A percentile compares a stretch with the other conserved stretches of the same genome.
phyloP scores from a whole-genome alignment of 192 early-diverging fungal genomes.

The Mortierella alpina region DNA sequence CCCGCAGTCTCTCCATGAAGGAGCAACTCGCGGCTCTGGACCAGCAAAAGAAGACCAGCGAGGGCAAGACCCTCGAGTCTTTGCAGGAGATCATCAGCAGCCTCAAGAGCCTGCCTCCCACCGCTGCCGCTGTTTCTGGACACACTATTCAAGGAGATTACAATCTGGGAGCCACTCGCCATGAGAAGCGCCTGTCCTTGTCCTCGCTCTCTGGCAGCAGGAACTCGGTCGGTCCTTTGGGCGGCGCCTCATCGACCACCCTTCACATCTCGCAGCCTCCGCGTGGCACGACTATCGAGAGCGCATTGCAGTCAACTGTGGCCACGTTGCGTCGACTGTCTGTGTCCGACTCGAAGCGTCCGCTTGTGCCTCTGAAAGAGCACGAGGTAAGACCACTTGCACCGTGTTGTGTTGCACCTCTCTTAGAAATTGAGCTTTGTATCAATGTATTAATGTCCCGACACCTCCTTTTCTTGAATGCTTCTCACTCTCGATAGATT shows the following conservation, averaged over 20 bases:
- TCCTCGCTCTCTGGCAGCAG: constrained; percentile 20
- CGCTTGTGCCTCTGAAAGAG: constrained; percentile 36
- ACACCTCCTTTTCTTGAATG: neutral
- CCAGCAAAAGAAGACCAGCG: constrained; percentile 15
- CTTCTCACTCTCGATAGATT: neutral
- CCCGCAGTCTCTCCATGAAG: constrained; percentile 40
- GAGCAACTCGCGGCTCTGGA: constrained; percentile 28
- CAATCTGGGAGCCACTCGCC: constrained; percentile 43
- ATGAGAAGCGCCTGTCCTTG: constrained; percentile 45
- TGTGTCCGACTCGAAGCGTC: constrained; percentile 40
- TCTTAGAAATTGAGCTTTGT: neutral
- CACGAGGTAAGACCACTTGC: constrained; percentile 24
- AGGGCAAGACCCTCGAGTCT: constrained; percentile 58
- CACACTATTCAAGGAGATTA: constrained; percentile 13
- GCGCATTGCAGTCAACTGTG: constrained; percentile 54
- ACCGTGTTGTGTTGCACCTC: neutral
- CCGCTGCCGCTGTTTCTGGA: neutral
- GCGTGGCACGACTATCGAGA: constrained; percentile 48
- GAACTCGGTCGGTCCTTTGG: constrained; percentile 6
- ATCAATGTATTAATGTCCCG: too few relatives aligned
- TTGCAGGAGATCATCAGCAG: constrained; percentile 67
- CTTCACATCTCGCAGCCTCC: constrained; percentile 49
- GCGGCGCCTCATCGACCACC: constrained; percentile 15
- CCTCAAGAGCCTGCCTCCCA: constrained; percentile 59
- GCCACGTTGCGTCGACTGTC: constrained; percentile 54